Evolutionary conservation across 768 basidiomycete species (phyloP), one percentile per base, ranked within the genome.

Genomic region (Tulasnella sp.): DNA sequence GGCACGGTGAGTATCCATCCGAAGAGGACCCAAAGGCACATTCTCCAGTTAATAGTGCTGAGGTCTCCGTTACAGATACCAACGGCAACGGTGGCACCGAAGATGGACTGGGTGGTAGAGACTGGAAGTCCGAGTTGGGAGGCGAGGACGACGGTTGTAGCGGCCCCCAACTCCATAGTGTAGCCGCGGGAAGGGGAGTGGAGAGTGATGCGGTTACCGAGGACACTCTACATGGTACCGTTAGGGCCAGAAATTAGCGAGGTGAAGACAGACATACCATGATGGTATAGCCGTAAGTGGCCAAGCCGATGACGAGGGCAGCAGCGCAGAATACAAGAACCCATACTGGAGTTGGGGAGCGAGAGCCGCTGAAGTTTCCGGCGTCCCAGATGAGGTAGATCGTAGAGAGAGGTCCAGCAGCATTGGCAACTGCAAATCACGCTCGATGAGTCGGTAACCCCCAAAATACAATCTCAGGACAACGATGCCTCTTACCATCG

Each of bases 131-230:
- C 82, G 78, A 79, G 83, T 67, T 83, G 83, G 15, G 84, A 84
- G 40, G 84, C 84, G 73, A 85, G 80, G 58, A 86, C 81, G 76
- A 86, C 85, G 37, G 85, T 85, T 79, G 85, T 82, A 58, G 84
- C 80, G 14, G 84, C 83, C 17, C 83, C 84, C 75, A 86, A 80
- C 78, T 85, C 85, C 85, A 86, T 86, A 11, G 83, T 82, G 79
- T 82, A 83, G 6, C 85, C 85, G 67, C 85, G 83, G 3, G 83
- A 84, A 1, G 85, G 85, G 0, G 84, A 84, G 77, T 82, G 81
- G 37, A 84, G 81, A 36, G 85, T 85, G 80, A 85, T 81, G 79
- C 42, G 77, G 42, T 67, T 76, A 17, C 80, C 80, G 67, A 80
- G 74, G 17, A 79, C 78, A 39, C 73, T 29, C 78, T 79, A 79